A percentile compares a stretch with the other conserved stretches of the same genome.
Conservation (phyloP, 345 rosid genomes). For the Microthlaspi erraticum region DNA sequence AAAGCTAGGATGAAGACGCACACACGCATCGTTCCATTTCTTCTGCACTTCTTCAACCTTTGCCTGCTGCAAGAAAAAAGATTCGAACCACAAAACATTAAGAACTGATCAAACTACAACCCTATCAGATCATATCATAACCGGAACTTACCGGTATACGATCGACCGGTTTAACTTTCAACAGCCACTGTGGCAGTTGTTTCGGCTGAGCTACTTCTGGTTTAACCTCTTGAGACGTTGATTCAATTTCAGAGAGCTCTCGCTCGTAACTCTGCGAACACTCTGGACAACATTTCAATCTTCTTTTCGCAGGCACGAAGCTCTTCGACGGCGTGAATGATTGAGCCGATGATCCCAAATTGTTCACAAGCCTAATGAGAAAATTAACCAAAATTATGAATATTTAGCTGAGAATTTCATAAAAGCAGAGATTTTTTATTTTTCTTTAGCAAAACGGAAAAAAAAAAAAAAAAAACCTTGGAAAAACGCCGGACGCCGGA, state of each 20-base stretch:
- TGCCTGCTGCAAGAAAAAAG: constrained; percentile 21
- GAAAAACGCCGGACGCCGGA: constrained; percentile 60
- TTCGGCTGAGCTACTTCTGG: constrained; percentile 57
- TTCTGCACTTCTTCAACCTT: constrained; percentile 65
- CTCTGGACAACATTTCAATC: constrained; percentile 64
- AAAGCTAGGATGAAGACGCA: constrained; percentile 68
- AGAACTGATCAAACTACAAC: too few relatives aligned
- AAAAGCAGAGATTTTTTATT: constrained; percentile 19
- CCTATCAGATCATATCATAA: neutral
- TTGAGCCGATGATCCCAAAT: constrained; percentile 58
- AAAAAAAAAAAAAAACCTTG: constrained; percentile 63
- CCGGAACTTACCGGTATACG: constrained; percentile 57
- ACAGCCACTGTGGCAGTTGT: constrained; percentile 82
- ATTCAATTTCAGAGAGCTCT: constrained; percentile 65
- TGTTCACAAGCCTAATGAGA: constrained; percentile 59
- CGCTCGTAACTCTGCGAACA: constrained; percentile 73
- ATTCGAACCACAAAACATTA: constrained; percentile 13
- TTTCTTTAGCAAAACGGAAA: neutral
- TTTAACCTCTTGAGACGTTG: constrained; percentile 55
- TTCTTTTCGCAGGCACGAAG: constrained; percentile 55
- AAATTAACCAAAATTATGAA: neutral
- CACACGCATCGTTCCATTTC: constrained; percentile 86
- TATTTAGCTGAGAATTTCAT: neutral
- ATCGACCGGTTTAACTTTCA: constrained; percentile 62
- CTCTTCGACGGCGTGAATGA: constrained; percentile 68